Conservation (phyloP, 2,329 filamentous ascomycete genomes). For the Lizonia empirigonia region DNA sequence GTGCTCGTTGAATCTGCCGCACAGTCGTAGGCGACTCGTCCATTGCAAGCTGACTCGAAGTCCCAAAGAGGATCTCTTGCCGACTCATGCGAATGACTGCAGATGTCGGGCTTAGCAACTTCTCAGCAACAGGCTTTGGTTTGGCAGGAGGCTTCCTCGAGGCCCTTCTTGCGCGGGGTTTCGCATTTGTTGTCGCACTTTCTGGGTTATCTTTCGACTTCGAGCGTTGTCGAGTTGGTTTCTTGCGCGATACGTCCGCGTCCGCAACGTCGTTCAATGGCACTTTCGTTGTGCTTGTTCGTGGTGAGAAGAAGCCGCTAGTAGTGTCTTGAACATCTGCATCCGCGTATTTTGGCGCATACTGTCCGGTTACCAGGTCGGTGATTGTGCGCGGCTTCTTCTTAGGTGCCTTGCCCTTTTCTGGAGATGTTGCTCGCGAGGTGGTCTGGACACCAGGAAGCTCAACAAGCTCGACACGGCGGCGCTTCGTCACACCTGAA, state of each 20-base stretch:
- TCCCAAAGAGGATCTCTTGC: conserved; percentile 49
- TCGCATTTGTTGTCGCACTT: conserved; percentile 24
- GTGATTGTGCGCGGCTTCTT: conserved; percentile 50
- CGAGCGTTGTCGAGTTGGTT: conserved; percentile 30
- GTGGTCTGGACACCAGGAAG: conserved; percentile 31
- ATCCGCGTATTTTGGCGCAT: conserved; percentile 23
- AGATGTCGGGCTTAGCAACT: conserved; percentile 46
- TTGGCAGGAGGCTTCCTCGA: conserved; percentile 36
- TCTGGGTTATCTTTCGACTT: conserved; percentile 26
- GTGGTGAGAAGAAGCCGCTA: conserved; percentile 35
- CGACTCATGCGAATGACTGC: conserved; percentile 33
- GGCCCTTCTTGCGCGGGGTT: conserved; percentile 32
- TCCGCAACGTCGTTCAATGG: conserved; percentile 34
- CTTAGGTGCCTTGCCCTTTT: conserved; percentile 44
- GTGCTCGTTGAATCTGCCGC: conserved; percentile 43
- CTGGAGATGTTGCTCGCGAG: conserved; percentile 33
- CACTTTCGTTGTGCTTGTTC: conserved; percentile 25
- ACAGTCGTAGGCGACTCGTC: conserved; percentile 47
- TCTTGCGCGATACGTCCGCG: conserved; percentile 18
- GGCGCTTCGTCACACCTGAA: conserved; percentile 31
- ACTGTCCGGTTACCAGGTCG: conserved; percentile 46
- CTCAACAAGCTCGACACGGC: conserved; percentile 40
- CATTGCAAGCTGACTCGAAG: conserved; percentile 48
- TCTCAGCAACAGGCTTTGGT: conserved; percentile 38
- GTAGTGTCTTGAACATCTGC: conserved; percentile 14